A percentile compares a stretch with the other conserved stretches of the same genome.
Conservation (phyloP, 768 basidiomycete species). For the Rhodotorula graminis region DNA sequence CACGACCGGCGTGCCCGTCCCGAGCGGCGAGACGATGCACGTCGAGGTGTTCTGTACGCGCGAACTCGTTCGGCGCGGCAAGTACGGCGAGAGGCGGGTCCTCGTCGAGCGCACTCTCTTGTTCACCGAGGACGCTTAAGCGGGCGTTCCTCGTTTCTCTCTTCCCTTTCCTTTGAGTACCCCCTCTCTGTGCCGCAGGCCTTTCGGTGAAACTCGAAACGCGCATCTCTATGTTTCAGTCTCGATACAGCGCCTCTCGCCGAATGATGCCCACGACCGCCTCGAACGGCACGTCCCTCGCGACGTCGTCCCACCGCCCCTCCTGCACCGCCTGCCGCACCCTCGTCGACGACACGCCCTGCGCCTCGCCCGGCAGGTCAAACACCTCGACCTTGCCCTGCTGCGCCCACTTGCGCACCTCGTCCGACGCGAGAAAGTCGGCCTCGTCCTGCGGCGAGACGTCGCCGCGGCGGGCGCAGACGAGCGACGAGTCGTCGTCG, state of each 20-base stretch:
- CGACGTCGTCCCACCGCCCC: constrained; percentile 37
- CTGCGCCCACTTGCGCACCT: constrained; percentile 52
- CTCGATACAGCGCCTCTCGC: constrained; percentile 1
- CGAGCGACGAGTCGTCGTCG: constrained; percentile 59
- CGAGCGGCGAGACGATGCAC: background rate
- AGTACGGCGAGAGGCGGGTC: constrained; percentile 4
- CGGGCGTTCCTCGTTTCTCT: too few relatives aligned
- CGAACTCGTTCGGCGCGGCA: constrained; percentile 8
- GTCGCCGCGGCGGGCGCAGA: constrained; percentile 61
- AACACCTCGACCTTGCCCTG: constrained; percentile 57
- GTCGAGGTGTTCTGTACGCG: constrained; percentile 10
- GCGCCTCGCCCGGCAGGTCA: constrained; percentile 56
- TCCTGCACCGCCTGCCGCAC: constrained; percentile 55
- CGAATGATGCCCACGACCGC: constrained; percentile 7
- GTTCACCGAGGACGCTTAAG: constrained; percentile 5
- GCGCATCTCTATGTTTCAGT: background rate
- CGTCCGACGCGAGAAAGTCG: constrained; percentile 45
- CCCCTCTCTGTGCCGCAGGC: background rate
- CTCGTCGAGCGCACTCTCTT: constrained; percentile 3
- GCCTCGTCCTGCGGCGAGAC: constrained; percentile 44
- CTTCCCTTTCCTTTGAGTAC: background rate
- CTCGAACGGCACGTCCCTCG: constrained; percentile 11
- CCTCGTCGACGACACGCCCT: constrained; percentile 64
- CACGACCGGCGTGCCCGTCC: background rate
- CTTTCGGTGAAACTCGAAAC: background rate